These are phyloP conservation scores for Ajuga reptans DNA, from an alignment of 305 asterid genomes.

Conservation along the genomic window DNA sequence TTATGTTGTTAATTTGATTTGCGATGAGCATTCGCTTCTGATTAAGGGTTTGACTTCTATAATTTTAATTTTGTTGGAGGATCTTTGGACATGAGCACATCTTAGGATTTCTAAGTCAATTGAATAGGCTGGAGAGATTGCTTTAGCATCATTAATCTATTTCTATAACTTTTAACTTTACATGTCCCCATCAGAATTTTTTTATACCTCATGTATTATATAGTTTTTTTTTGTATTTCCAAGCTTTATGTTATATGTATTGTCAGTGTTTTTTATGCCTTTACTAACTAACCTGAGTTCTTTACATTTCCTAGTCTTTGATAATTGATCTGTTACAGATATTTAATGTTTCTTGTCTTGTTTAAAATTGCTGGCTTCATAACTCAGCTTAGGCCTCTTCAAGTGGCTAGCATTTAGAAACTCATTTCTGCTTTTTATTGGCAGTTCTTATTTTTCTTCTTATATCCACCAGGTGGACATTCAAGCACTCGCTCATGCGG, in stretches of 20 bases:
- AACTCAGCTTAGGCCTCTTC: background rate
- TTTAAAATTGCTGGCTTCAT: background rate
- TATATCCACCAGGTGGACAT: constrained; percentile 61
- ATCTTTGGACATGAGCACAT: background rate
- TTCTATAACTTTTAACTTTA: background rate
- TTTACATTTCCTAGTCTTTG: background rate
- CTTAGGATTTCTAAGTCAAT: background rate
- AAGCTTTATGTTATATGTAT: no score
- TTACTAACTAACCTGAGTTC: no score
- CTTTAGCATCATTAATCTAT: background rate
- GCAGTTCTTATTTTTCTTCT: constrained; percentile 8
- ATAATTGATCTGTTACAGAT: background rate
- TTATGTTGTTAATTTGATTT: background rate
- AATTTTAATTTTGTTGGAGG: background rate
- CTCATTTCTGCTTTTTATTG: background rate
- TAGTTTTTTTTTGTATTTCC: background rate
- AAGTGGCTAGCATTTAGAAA: background rate
- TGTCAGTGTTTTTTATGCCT: no score
- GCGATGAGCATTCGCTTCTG: background rate
- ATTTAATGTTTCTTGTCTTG: background rate
- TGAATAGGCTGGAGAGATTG: background rate
- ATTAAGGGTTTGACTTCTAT: background rate
- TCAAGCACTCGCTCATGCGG: constrained; percentile 98
- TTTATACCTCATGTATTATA: background rate
- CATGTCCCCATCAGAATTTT: background rate